A percentile compares a stretch with the other conserved stretches of the same genome.
Evolutionary conservation across 179 eudicot species (phyloP).

Genomic region (Spinacia oleracea): DNA sequence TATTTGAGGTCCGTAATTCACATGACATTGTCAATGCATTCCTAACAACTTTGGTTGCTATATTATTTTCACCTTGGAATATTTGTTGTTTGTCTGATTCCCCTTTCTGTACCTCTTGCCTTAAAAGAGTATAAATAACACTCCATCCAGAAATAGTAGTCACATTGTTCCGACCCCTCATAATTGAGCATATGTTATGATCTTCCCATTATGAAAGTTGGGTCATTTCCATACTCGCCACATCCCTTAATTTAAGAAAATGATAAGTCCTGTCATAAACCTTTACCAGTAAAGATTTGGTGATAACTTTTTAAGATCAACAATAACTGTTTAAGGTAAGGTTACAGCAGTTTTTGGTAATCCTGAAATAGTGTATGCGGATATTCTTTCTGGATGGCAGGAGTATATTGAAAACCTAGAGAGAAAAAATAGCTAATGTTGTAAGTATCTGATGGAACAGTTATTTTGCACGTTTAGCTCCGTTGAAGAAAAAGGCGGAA

Average conservation of each 20-base stretch:
- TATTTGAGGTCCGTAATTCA: slow-evolving; percentile 84
- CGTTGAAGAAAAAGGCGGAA: slow-evolving; percentile 75
- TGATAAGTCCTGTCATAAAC: neutral
- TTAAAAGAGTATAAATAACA: neutral
- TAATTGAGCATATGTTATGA: neutral
- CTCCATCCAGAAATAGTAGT: neutral
- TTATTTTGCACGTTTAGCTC: slow-evolving; percentile 82
- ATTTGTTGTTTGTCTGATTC: slow-evolving; percentile 3
- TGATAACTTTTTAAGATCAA: neutral
- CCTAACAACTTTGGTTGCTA: slow-evolving; percentile 19
- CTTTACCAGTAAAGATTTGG: neutral
- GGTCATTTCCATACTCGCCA: neutral
- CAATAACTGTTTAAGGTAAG: neutral
- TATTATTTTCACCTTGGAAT: slow-evolving; percentile 6
- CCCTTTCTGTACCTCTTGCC: neutral
- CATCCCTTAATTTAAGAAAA: neutral
- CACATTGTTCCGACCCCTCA: neutral
- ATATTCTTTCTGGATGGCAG: neutral
- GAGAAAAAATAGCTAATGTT: slow-evolving; percentile 21
- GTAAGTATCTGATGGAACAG: slow-evolving; percentile 46
- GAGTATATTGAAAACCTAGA: neutral
- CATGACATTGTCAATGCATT: slow-evolving; percentile 23
- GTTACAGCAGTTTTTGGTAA: neutral
- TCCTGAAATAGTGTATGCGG: neutral
- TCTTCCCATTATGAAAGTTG: neutral